Evolutionary conservation across 305 asterid species (phyloP).

Genomic region (Solanum hybrid): DNA sequence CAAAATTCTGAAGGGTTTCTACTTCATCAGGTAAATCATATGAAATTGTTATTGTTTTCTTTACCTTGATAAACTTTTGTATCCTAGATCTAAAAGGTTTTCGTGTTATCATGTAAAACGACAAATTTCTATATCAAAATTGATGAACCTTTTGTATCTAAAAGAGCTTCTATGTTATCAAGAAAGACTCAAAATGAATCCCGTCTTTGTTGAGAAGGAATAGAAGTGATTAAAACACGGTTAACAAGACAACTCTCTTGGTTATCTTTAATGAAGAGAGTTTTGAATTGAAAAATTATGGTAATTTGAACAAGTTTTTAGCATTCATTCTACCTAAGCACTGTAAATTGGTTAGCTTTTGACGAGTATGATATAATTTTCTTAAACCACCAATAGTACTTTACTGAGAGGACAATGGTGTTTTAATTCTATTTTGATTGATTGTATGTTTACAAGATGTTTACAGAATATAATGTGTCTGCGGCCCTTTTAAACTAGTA

Average conservation of each 20-base stretch:
- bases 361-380: no score
- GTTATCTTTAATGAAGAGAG: neutral
- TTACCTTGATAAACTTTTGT: neutral
- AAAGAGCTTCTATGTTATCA: neutral
- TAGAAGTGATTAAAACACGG: neutral
- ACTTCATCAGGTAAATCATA: neutral
- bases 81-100: neutral
- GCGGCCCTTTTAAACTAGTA: no score
- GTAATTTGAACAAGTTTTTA: neutral
- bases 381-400: no score
- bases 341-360: no score
- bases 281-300: neutral
- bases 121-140: no score
- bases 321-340: neutral
- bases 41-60: neutral
- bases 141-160: neutral
- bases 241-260: neutral
- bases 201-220: neutral
- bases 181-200: neutral
- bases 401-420: no score
- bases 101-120: neutral
- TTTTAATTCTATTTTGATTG: no score
- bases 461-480: no score
- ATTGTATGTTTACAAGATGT: no score
- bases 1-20: no score